Percentiles rank a stretch among this genome's conserved stretches.
Evolutionary conservation across 441 rosid genomes (phyloP).

Genomic region (Theobroma grandiflorum): DNA sequence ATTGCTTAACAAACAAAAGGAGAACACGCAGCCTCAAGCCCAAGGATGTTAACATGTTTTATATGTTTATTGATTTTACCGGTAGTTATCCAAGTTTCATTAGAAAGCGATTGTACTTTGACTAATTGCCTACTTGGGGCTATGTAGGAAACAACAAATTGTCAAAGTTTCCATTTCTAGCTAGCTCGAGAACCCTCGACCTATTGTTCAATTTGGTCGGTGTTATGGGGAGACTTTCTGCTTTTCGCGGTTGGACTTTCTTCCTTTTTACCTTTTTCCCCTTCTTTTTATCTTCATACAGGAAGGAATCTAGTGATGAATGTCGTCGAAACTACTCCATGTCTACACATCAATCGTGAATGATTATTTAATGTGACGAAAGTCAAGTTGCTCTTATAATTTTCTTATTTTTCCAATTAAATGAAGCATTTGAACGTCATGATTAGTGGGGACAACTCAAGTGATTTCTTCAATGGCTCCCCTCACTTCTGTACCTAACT

Average conservation of each 20-base stretch:
- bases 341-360: neutral
- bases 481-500: conserved; percentile 28
- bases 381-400: conserved; percentile 17
- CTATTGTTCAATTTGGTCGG: conserved; percentile 44
- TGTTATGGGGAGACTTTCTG: conserved; percentile 28
- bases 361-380: conserved; percentile 11
- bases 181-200: conserved; percentile 31
- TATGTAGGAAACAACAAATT: neutral
- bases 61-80: neutral
- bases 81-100: conserved; percentile 3
- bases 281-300: conserved; percentile 21
- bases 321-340: conserved; percentile 26
- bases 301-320: conserved; percentile 36
- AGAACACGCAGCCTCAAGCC: neutral
- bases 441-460: conserved; percentile 19
- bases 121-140: conserved; percentile 2
- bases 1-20: neutral
- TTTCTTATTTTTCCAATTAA: neutral
- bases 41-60: neutral
- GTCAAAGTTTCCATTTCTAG: conserved; percentile 32
- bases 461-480: neutral
- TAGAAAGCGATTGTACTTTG: neutral
- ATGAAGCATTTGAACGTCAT: neutral
- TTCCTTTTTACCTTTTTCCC: neutral
- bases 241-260: conserved; percentile 23